A percentile compares a stretch with the other conserved stretches of the same genome.
Conservation (phyloP, 495 filamentous ascomycete species). For the Hypoxylon rickii region DNA sequence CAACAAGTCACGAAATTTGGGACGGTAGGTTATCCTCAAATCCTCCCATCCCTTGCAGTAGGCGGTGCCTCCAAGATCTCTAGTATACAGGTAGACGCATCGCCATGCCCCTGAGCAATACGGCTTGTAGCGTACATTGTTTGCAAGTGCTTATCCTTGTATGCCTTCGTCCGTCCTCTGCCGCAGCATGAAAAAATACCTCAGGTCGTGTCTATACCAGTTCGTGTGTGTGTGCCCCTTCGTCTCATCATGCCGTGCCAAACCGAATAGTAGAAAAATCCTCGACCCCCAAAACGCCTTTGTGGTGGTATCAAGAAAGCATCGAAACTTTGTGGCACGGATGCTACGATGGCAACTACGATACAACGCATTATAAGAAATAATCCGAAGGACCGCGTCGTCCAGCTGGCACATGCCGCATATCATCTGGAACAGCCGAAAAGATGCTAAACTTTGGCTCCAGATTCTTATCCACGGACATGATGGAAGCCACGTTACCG, state of each 20-base stretch:
- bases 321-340: conserved; percentile 21
- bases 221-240: conserved; percentile 8
- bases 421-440: conserved; percentile 88
- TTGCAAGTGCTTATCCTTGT: neutral
- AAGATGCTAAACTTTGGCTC: conserved; percentile 93
- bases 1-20: neutral
- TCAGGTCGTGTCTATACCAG: conserved; percentile 22
- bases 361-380: conserved; percentile 70
- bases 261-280: conserved; percentile 10
- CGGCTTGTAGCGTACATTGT: conserved; percentile 4
- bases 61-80: conserved; percentile 6
- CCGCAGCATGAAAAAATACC: conserved; percentile 4
- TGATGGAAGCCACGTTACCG: conserved; percentile 95
- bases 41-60: neutral
- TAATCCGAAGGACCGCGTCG: conserved; percentile 87
- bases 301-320: conserved; percentile 40
- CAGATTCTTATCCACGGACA: conserved; percentile 85
- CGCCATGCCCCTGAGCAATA: conserved; percentile 2
- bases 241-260: conserved; percentile 26
- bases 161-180: neutral
- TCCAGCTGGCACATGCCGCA: conserved; percentile 81
- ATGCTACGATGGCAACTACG: conserved; percentile 11
- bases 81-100: conserved; percentile 26
- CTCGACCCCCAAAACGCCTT: conserved; percentile 35
- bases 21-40: neutral